Base-by-base conservation (phyloP, 192 early-diverging fungal species). In the Haplosporangium gracile region DNA sequence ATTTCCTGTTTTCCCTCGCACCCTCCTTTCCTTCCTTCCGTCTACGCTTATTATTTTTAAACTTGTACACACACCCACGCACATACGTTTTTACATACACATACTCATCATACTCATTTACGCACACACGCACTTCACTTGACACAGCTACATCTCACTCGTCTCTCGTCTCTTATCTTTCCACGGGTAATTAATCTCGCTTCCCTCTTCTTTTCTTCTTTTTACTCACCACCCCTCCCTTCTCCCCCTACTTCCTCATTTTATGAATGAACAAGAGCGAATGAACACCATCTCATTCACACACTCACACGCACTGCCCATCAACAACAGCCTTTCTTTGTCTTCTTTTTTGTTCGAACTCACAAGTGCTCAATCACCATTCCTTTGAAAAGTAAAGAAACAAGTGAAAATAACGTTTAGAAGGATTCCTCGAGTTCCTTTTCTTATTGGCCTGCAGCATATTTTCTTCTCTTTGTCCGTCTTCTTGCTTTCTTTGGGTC, bases 11-110 rank as follows among this genome's bases (percentile, higher is more conserved):
- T 16, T 72, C 40, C 43, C 45, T 79, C 39, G 15, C 72, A 22
- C 51, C 39, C 10, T 73, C 38, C 38, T 38, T 53, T 20, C 40
- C 36, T 22, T 74, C 36, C 5, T 51, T 51, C 49, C 49, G 20
- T 68, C n/a, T 29, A 32, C 29, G 60, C 60, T 65, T 65, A 65
- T 65, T 32, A 65, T 65, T 65, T 65, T 65, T 65, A 65, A 65
- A 65, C 60, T 65, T 32, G 60, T 11, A 5, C 0, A 6, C n/a
- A 24, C 24, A 29, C 43, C n/a, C 57, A 24, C 6, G 57, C 57
- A 60, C 57, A 10, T 60, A 60, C n/a, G n/a, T 2, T n/a, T 10
- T 32, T 65, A 29, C 26, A 32, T 24, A 34, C 2, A 65, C 26
- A 29, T n/a, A 63, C 57, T 3, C 53, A 16, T 49, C 24, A 65